A percentile compares a stretch with the other conserved stretches of the same genome.
Evolutionary conservation across 2,329 filamentous ascomycete species (phyloP).

Genomic region (Apiospora aurea): DNA sequence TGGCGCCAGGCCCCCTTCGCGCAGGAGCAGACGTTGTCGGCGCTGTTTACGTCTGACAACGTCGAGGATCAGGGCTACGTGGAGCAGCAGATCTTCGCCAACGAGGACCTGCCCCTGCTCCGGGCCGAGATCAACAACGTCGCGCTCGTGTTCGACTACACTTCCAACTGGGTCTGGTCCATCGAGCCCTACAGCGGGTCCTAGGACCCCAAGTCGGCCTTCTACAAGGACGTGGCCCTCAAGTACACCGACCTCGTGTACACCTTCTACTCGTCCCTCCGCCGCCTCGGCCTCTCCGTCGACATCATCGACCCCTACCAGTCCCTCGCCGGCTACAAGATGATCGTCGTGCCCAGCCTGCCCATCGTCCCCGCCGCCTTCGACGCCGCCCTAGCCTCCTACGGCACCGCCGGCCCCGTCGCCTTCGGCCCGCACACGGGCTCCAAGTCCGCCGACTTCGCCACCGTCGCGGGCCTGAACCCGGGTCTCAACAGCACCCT

Average conservation of each 20-base stretch:
- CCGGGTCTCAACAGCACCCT: conserved; percentile 30
- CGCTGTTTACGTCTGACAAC: conserved; percentile 32
- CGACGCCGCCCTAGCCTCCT: conserved; percentile 28
- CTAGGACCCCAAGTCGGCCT: conserved; percentile 32
- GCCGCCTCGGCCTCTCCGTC: conserved; percentile 35
- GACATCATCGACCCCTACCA: conserved; percentile 34
- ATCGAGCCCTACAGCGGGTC: conserved; percentile 36
- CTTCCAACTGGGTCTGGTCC: conserved; percentile 33
- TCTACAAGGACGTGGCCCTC: conserved; percentile 30
- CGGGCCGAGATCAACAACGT: conserved; percentile 25
- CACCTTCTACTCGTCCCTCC: conserved; percentile 34
- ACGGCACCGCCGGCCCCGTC: conserved; percentile 28
- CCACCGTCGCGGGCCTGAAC: conserved; percentile 32
- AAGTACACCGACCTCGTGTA: conserved; percentile 33
- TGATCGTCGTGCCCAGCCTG: conserved; percentile 35
- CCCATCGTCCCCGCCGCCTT: conserved; percentile 33
- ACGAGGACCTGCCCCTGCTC: conserved; percentile 31
- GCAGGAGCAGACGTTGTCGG: conserved; percentile 36
- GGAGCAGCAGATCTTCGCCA: conserved; percentile 30
- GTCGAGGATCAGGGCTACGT: conserved; percentile 32
- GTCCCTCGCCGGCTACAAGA: conserved; percentile 32
- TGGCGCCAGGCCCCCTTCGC: conserved; percentile 36
- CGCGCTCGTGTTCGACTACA: conserved; percentile 34
- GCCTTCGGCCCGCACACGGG: conserved; percentile 35
- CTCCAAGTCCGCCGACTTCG: conserved; percentile 31